Conservation (phyloP, 192 early-diverging fungal genomes). For the Funneliformis mosseae region DNA sequence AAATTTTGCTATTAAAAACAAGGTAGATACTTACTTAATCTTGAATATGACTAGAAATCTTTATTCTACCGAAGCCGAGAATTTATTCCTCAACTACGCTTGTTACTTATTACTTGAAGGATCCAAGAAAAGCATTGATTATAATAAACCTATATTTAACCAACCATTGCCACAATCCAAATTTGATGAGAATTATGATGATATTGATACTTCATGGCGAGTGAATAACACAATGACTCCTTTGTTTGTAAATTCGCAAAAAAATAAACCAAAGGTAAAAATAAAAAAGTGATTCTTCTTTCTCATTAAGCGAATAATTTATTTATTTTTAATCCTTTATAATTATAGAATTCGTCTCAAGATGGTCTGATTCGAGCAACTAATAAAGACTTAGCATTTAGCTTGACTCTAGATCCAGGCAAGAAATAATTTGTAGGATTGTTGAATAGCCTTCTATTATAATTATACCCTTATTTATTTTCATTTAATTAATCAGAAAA, state of each 20-base stretch:
- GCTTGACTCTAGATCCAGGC: background rate
- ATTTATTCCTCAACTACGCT: slow-evolving; percentile 61
- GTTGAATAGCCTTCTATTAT: background rate
- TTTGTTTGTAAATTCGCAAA: slow-evolving; percentile 57
- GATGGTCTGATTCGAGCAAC: slow-evolving; percentile 12
- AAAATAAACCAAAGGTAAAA: slow-evolving; percentile 43
- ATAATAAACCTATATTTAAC: slow-evolving; percentile 62
- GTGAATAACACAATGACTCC: slow-evolving; percentile 60
- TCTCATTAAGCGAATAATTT: background rate
- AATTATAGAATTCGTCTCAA: background rate
- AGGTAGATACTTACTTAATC: background rate
- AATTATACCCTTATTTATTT: background rate
- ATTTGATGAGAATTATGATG: slow-evolving; percentile 59
- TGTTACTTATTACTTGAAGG: slow-evolving; percentile 62
- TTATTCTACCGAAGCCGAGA: slow-evolving; percentile 66
- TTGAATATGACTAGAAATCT: slow-evolving; percentile 43
- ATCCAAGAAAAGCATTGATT: slow-evolving; percentile 61
- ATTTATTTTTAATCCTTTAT: background rate
- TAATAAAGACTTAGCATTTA: slow-evolving; percentile 1
- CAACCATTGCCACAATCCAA: slow-evolving; percentile 65
- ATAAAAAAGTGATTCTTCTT: background rate
- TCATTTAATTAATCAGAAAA: background rate
- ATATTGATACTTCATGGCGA: slow-evolving; percentile 63
- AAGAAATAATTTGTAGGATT: background rate
- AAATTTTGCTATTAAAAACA: background rate